Evolutionary conservation across 1,139 yeast genomes (phyloP), one percentile per base, ranked within the genome.

Genomic region (Taphrina pruni): DNA sequence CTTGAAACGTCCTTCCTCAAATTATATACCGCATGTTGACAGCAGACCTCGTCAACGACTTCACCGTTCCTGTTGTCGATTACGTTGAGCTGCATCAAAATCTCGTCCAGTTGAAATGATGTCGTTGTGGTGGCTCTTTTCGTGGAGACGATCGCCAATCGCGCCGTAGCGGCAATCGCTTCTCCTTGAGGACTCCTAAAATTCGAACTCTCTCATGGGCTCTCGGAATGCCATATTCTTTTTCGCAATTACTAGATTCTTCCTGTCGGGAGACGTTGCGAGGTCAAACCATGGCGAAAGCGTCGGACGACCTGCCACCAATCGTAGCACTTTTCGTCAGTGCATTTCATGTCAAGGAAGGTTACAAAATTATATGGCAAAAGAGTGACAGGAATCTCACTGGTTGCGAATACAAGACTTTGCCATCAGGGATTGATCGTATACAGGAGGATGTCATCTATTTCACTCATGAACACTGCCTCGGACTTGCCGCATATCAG

Each of bases 331-430:
- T 58, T 17, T 58, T 58, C 32, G 62, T 58, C 54, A 45, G 50
- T 32, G 54, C 43, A 7, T 58, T 58, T 32, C 43, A 58, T 36
- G 39, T 17, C 20, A 43, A 35, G 26, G 54, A 43, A 17, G 62
- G 62, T 11, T 58, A 58, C 54, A 26, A 58, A 39, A 26, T 46
- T 39, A 58, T 58, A 9, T 58, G 62, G 62, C 38, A 45, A 39
- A 26, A 20, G 12, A 20, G 50, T n/a, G 62, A 58, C 51, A 32
- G 17, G 8, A 41, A 43, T 26, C 41, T 58, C 26, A 32, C 52
- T 39, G 62, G 62, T 11, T 58, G 62, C 21, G 62, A 58, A 20
- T 46, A 58, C 62, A 58, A 58, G 62, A 45, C 62, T 2, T 26
- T 58, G 6, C 62, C 62, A 11, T 58, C 62, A 7, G 62, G 62